Evolutionary conservation across 106 monocot species (phyloP), one percentile per base, ranked within the genome.

Genomic region (Dioscorea dumetorum): DNA sequence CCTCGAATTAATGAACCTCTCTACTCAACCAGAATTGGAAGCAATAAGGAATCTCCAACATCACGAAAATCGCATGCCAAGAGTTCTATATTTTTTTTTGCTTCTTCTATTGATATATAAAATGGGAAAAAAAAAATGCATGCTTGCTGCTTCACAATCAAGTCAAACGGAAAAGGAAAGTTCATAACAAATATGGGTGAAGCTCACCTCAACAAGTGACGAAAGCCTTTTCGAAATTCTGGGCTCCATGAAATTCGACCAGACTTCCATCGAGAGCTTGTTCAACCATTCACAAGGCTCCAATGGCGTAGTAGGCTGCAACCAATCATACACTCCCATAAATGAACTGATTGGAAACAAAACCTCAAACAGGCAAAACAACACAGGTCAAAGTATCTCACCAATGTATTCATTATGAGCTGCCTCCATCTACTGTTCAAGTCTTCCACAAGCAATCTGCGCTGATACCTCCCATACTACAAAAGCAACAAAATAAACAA

Each of bases 171-270:
- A 6, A 41, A 10, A 41, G 10, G 41, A 41, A 41, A 41, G 10
- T 8, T 41, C 41, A 41, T 6, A 41, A 8, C 10, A 10, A 41
- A 41, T 21, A 68, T 1, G n/a, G 34, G 8, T 24, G 51, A 70
- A 49, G 32, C 68, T 66, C 70, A 82, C 97, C 97, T 86, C 97
- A 24, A 92, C 97, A 71, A 80, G 84, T 33, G 82, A 87, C 60
- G 79, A 89, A 74, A 97, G 61, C 51, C 48, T 89, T 57, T 49
- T 75, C 15, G 97, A 89, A 22, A 97, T 72, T 78, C 78, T 89
- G 35, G 89, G 97, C 64, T 92, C 97, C 84, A 97, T 75, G 74
- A 69, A 97, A 70, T 97, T 92, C 3, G 97, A 89, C 97, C 97
- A 97, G 41, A 97, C 74, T 77, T 89, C 97, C 71, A 84, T 64